phyloP scores from a whole-genome alignment of 2,329 filamentous ascomycete genomes.

The Albophoma yamanashiensis region DNA sequence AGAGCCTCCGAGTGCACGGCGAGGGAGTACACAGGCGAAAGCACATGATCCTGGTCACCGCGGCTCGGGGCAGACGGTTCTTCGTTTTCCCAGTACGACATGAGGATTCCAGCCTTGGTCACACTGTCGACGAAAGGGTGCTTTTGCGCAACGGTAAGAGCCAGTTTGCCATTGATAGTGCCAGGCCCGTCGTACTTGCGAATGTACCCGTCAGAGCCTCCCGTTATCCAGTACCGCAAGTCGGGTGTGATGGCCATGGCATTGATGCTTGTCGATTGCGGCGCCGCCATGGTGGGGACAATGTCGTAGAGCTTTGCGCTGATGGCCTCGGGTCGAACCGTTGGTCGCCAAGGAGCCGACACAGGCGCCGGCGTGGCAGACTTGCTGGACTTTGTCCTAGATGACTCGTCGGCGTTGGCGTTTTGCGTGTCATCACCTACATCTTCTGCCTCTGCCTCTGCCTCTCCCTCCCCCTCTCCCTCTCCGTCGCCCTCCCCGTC shows the following conservation, averaged over 20 bases:
- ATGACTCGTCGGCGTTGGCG: conserved; percentile 7
- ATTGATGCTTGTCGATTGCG: conserved; percentile 92
- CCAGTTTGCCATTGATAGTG: conserved; percentile 88
- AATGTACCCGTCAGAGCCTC: conserved; percentile 90
- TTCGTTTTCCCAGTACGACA: conserved; percentile 99
- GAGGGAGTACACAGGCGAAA: conserved; percentile 91
- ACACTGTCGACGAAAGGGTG: conserved; percentile 98
- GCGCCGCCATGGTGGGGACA: conserved; percentile 91
- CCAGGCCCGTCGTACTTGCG: conserved; percentile 93
- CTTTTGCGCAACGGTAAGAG: conserved; percentile 86
- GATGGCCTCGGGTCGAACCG: conserved; percentile 66
- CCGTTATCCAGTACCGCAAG: conserved; percentile 89
- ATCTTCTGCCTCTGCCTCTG: conserved; percentile 31
- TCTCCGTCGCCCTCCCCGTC: conserved; percentile 25
- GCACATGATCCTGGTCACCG: conserved; percentile 44
- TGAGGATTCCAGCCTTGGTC: conserved; percentile 83
- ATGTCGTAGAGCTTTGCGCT: conserved; percentile 83
- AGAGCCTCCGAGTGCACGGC: conserved; percentile 83
- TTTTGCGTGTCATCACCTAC: conserved; percentile 14
- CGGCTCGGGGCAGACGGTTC: conserved; percentile 45
- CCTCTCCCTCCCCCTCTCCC: conserved; percentile 20
- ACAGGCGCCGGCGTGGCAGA: conserved; percentile 17
- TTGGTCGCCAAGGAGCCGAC: conserved; percentile 34
- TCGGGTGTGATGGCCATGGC: conserved; percentile 86
- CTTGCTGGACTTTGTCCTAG: conserved; percentile 10